Percentiles rank a stretch among this genome's conserved stretches.
phyloP scores from a whole-genome alignment of 2,329 filamentous ascomycete species.

The Aureobasidium namibiae region DNA sequence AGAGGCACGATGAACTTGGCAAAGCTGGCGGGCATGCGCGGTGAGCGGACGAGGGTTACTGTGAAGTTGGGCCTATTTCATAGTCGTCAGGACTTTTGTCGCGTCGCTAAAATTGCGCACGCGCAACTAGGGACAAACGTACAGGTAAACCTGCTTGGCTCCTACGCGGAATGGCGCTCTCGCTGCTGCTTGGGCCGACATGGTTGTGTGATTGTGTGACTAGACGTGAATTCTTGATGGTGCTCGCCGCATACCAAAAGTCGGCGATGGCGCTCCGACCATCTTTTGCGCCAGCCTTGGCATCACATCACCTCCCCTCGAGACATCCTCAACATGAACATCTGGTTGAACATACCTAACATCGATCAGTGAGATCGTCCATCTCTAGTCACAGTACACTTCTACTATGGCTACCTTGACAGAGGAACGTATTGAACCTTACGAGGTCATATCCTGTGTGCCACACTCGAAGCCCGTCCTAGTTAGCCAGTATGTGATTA shows the following conservation, averaged over 20 bases:
- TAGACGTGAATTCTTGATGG: neutral
- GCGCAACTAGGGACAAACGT: constrained; percentile 12
- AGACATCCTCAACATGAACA: neutral
- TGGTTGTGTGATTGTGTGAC: neutral
- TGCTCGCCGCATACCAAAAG: constrained; percentile 11
- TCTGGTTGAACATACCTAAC: neutral
- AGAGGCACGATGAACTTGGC: constrained; percentile 88
- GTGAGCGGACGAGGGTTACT: constrained; percentile 68
- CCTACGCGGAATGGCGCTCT: constrained; percentile 25
- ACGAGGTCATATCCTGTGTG: neutral
- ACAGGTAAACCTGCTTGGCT: constrained; percentile 30
- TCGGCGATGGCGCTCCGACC: neutral
- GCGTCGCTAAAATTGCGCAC: neutral
- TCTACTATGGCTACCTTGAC: neutral
- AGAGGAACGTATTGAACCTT: constrained; percentile 2
- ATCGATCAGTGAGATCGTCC: neutral
- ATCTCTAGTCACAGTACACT: no score
- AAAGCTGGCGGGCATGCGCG: constrained; percentile 65
- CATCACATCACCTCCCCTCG: neutral
- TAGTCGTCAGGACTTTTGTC: neutral
- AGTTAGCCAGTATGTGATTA: constrained; percentile 3
- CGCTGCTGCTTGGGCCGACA: neutral
- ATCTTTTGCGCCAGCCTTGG: neutral
- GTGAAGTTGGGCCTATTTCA: constrained; percentile 65
- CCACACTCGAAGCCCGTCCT: constrained; percentile 10